phyloP scores from a whole-genome alignment of 2,329 filamentous ascomycete genomes.

The Aspergillus fumigatiaffinis region DNA sequence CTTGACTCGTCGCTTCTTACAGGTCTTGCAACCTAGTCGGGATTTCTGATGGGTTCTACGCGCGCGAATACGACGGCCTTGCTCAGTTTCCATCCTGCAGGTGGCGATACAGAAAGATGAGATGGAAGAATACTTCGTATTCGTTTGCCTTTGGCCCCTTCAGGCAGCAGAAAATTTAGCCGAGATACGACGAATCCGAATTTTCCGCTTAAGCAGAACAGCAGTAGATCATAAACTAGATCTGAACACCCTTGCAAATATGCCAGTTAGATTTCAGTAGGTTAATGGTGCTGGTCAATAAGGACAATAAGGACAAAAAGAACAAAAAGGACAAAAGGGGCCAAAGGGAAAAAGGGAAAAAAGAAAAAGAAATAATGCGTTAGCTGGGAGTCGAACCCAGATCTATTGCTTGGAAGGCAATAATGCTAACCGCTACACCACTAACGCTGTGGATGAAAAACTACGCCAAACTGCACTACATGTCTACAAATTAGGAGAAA shows the following conservation, averaged over 20 bases:
- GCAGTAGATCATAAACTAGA: no score
- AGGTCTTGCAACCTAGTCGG: slow-evolving; percentile 29
- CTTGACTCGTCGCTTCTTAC: slow-evolving; percentile 34
- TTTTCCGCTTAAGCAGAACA: no score
- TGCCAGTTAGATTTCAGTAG: background rate
- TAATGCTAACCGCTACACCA: background rate
- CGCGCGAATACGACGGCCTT: slow-evolving; percentile 8
- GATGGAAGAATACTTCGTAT: background rate
- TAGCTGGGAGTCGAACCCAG: slow-evolving; percentile 4
- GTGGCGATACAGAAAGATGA: background rate
- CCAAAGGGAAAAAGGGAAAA: background rate
- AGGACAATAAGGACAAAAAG: background rate
- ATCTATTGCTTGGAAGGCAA: slow-evolving; percentile 4
- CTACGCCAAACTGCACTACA: no score
- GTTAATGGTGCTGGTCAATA: background rate
- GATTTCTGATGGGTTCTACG: slow-evolving; percentile 34
- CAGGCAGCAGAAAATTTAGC: background rate
- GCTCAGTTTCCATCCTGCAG: background rate
- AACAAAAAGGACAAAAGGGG: background rate
- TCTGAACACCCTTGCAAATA: no score
- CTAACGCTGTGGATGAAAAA: background rate
- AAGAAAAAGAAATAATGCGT: background rate
- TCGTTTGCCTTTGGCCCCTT: background rate
- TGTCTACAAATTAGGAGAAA: no score
- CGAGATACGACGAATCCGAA: no score